Evolutionary conservation across 352 stramenopile genomes (phyloP), one percentile per base, ranked within the genome.

Genomic region (Pythium apleroticum): DNA sequence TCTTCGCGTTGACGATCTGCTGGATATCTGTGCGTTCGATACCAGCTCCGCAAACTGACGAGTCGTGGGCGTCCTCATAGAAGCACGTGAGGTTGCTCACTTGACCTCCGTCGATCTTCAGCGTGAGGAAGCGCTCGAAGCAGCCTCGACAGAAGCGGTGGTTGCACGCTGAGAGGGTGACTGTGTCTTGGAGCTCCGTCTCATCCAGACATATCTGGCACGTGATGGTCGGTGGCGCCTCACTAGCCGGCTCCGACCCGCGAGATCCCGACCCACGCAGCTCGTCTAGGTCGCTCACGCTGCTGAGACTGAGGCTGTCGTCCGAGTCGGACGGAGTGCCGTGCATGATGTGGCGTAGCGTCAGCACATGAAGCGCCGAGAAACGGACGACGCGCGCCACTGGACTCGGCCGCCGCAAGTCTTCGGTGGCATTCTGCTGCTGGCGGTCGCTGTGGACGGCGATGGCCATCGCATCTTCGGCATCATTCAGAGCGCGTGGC

Each of bases 201-300:
- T 72, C 59, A 19, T 72, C 65, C 5, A 72, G 31, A 55, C 65
- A 72, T 53, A 72, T 67, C 55, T 72, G 65, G 54, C 65, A 72
- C 14, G 19, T 63, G 9, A 43, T 39, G 7, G 45, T 33, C 7
- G 22, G n/a, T 37, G 24, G 46, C 20, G 35, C 2, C 4, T 46
- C 25, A 30, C 37, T 46, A 3, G 17, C 20, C 3, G 15, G 37
- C 37, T 46, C 37, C 14, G 37, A 46, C 3, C 14, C 37, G 4
- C 4, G 37, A n/a, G 37, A 46, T 1, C 14, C 37, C 19, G 37
- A 46, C 37, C 3, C 37, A 3, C 37, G 19, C 15, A 46, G 37
- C 17, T 46, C 58, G 8, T 65, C 58, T 0, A 57, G 1, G 33
- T 65, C 57, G 57, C 57, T 58, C 14, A 57, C 58, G 35, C 31